A percentile compares a stretch with the other conserved stretches of the same genome.
phyloP scores from a whole-genome alignment of 176 grass and related monocot genomes.

The Juncus inflexus region DNA sequence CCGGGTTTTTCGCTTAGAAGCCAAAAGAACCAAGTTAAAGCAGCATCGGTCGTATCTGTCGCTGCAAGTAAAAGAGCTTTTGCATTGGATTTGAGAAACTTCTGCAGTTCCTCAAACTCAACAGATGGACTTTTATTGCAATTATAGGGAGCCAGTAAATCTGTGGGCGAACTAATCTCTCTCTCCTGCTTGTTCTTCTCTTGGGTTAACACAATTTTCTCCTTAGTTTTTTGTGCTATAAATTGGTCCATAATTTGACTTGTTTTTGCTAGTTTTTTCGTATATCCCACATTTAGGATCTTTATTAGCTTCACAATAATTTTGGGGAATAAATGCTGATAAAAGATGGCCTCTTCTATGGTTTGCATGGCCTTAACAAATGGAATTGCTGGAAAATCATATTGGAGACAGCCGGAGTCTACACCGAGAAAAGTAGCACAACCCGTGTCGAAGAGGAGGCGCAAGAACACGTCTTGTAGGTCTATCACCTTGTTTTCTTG shows the following conservation, averaged over 20 bases:
- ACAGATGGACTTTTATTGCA: conserved; percentile 23
- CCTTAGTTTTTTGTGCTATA: conserved; percentile 38
- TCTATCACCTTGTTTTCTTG: background rate
- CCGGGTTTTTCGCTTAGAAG: conserved; percentile 36
- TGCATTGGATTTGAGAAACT: conserved; percentile 45
- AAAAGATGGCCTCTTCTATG: conserved; percentile 32
- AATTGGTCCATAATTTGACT: conserved; percentile 38
- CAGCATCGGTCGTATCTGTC: conserved; percentile 38
- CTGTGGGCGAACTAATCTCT: background rate
- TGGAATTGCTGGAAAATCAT: conserved; percentile 1
- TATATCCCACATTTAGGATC: conserved; percentile 43
- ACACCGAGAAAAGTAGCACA: conserved; percentile 30
- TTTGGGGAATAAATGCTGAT: conserved; percentile 35
- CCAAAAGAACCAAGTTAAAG: conserved; percentile 56
- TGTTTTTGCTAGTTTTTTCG: conserved; percentile 37
- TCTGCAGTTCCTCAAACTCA: conserved; percentile 21
- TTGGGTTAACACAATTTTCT: conserved; percentile 2
- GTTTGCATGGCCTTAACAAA: conserved; percentile 35
- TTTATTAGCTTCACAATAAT: conserved; percentile 35
- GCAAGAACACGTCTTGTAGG: conserved; percentile 48
- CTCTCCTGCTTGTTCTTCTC: background rate
- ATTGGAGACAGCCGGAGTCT: conserved; percentile 32
- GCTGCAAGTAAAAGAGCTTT: conserved; percentile 39
- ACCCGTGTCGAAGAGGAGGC: conserved; percentile 41
- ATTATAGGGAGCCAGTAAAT: conserved; percentile 45